A percentile compares a stretch with the other conserved stretches of the same genome.
Evolutionary conservation across 495 filamentous ascomycete genomes (phyloP).

Genomic region (Aspergillus cavernicola): DNA sequence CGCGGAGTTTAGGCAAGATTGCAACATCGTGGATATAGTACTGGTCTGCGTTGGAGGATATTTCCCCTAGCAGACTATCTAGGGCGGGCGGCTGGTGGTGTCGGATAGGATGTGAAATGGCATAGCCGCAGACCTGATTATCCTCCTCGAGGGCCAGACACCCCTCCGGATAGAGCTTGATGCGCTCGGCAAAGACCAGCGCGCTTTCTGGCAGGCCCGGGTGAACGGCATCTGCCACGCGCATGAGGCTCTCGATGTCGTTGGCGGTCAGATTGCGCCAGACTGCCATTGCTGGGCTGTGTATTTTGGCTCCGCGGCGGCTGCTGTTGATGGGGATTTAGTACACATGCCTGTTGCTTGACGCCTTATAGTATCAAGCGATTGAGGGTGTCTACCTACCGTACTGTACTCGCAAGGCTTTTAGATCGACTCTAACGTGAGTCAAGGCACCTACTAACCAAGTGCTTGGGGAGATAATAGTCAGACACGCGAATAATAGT

Average conservation of each 20-base stretch:
- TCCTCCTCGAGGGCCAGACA: constrained; percentile 6
- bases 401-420: too few relatives aligned
- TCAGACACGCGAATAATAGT: too few relatives aligned
- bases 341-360: too few relatives aligned
- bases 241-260: constrained; percentile 3
- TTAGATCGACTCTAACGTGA: too few relatives aligned
- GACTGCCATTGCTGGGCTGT: not conserved
- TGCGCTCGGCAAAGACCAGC: constrained; percentile 7
- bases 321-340: too few relatives aligned
- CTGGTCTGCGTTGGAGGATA: not conserved
- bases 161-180: constrained; percentile 1
- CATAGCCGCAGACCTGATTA: constrained; percentile 4
- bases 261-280: constrained; percentile 5
- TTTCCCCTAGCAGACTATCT: constrained; percentile 1
- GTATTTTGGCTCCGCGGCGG: too few relatives aligned
- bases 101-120: constrained; percentile 8
- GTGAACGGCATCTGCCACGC: constrained; percentile 1
- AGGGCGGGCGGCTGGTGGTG: not conserved
- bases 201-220: constrained; percentile 6
- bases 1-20: not conserved
- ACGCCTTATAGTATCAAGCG: too few relatives aligned
- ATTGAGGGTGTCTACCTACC: too few relatives aligned
- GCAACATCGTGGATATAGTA: constrained; percentile 15
- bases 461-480: too few relatives aligned
- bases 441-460: too few relatives aligned